Evolutionary conservation across 1,284 basidiomycete species (phyloP), one percentile per base, ranked within the genome.

Genomic region (Caloboletus firmus): DNA sequence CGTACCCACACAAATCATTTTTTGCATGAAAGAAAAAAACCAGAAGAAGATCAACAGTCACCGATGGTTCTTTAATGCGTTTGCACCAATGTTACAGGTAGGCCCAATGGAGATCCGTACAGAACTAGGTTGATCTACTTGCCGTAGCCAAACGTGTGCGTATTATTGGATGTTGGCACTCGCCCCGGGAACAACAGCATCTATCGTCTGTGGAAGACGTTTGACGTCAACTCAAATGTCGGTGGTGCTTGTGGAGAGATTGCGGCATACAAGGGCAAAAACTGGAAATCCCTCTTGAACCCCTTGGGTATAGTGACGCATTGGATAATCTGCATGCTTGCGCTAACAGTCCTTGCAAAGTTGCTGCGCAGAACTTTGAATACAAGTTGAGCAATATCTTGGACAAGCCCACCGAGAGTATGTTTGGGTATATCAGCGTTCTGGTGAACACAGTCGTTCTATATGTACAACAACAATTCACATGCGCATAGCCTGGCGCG

Each of bases 11-110:
- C 94, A 97, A 68, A 92, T 96, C 52, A 85, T 96, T 31, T 94
- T 95, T 69, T 89, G 87, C 66, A 83, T 98, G 76, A 98, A 98
- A 78, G 95, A 93, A 74, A 92, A 88, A 77, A 97, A 97, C 70
- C 85, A 90, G 66, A 95, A 94, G 77, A 98, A 98, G 76, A 95
- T 98, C 68, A 98, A 96, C 66, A 92, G 89, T 56, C 95, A 98
- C 67, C 78, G 93, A 42, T 95, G 93, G 95, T 94, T 95, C 71
- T 96, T 97, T 73, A 96, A 96, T 68, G 95, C 93, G 0, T 95
- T 97, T 69, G 85, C 79, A 0, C 76, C 81, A 1, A 72, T 87
- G 65, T 68, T 90, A 22, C 84, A 93, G 79, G 90, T 88, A 22
- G 2, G 68, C 26, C 24, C 32, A 28, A 26, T 36, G 6, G 13